Evolutionary conservation across 305 asterid genomes (phyloP), one percentile per base, ranked within the genome.

Genomic region (Caryopteris hybrid): DNA sequence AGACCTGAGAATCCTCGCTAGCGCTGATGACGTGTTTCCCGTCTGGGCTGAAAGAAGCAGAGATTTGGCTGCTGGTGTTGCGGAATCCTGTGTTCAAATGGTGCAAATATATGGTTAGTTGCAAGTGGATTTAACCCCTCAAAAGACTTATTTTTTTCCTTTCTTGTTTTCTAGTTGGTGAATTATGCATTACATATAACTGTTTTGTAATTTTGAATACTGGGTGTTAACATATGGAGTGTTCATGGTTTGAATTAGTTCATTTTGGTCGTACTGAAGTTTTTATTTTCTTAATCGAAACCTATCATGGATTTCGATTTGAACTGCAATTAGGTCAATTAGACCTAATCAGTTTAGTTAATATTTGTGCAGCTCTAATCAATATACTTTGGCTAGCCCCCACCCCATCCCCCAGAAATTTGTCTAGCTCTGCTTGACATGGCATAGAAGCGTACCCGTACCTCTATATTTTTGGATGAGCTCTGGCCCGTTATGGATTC

Each of bases 1-100:
- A 91, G 29, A 94, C 94, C 22, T 91, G 92, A 21, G 87, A 82
- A 69, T 94, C 99, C 69, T 94, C 99, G 56, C 99, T 94, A 17
- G 98, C 97, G 45, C 96, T 86, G 48, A 95, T 68, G 41, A 91
- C 76, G 42, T 91, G 89, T 60, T 64, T 86, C 5, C 98, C 98
- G 0, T 89, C 96, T 31, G 92, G 80, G 54, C 84, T 89, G 72
- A 82, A 95, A 2, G 87, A 79, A 45, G 99, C 98, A 13, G 90
- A 67, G 21, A 90, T 91, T 65, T 94, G 99, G 83, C 96, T 91
- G 81, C 84, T 84, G 0, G 95, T 86, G 75, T 95, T 95, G 43
- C 89, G 85, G n/a, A 85, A 89, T 33, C 99, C 99, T 94, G 88
- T 23, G 43, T 22, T n/a, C 13, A 59, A 59, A 64, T 56, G 25